Conservation (phyloP, 345 rosid genomes). For the Linum usitatissimum region DNA sequence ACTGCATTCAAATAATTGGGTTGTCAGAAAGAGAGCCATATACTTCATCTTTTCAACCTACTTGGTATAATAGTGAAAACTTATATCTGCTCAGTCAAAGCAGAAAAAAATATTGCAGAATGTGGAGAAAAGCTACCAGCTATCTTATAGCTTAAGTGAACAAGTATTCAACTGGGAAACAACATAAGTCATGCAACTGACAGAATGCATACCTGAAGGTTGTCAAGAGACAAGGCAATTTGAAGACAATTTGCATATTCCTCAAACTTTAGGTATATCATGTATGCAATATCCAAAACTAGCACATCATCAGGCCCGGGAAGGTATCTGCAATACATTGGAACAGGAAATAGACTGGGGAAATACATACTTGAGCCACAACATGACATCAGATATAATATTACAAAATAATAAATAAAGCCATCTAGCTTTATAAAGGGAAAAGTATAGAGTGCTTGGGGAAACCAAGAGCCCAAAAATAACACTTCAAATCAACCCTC, state of each 20-base stretch:
- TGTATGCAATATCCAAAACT: slow-evolving; percentile 64
- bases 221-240: slow-evolving; percentile 72
- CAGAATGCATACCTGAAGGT: slow-evolving; percentile 49
- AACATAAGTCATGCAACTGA: background rate
- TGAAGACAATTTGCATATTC: slow-evolving; percentile 73
- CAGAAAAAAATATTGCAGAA: background rate
- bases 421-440: background rate
- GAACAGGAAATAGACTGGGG: slow-evolving; percentile 9
- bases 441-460: background rate
- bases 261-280: slow-evolving; percentile 62
- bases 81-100: slow-evolving; percentile 5
- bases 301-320: slow-evolving; percentile 85
- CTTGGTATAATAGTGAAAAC: background rate
- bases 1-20: slow-evolving; percentile 28
- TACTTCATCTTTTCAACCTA: background rate
- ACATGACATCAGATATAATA: background rate
- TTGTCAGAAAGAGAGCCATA: slow-evolving; percentile 3
- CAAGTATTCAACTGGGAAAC: background rate
- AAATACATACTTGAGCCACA: background rate
- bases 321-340: slow-evolving; percentile 48
- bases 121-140: background rate
- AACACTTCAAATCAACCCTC: too few relatives aligned
- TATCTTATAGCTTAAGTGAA: background rate
- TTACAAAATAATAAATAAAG: background rate
- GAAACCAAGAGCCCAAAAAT: background rate